Percentiles rank a stretch among this genome's conserved stretches.
These are phyloP conservation scores for Aquanectria penicillioides DNA, from an alignment of 2,329 filamentous ascomycete species.

Conservation along the genomic window DNA sequence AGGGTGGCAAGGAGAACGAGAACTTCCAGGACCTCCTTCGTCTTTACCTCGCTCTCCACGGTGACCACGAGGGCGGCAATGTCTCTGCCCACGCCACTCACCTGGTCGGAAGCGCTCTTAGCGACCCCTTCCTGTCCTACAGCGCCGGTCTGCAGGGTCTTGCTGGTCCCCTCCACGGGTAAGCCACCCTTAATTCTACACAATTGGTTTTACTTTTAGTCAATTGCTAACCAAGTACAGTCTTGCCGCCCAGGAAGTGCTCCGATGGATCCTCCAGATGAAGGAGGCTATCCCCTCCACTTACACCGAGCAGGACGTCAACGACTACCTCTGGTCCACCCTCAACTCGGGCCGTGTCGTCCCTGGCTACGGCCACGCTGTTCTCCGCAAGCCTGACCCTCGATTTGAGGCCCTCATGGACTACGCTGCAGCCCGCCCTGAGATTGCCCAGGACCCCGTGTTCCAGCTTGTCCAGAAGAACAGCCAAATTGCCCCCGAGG, in stretches of 20 bases:
- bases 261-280: slow-evolving; percentile 98
- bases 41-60: slow-evolving; percentile 94
- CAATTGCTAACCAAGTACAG: slow-evolving; percentile 47
- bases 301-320: slow-evolving; percentile 84
- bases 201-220: neutral
- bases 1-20: slow-evolving; percentile 86
- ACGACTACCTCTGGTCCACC: slow-evolving; percentile 90
- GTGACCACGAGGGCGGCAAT: slow-evolving; percentile 98
- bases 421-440: slow-evolving; percentile 85
- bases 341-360: slow-evolving; percentile 95
- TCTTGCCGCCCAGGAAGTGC: slow-evolving; percentile 94
- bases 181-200: slow-evolving; percentile 39
- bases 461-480: slow-evolving; percentile 96
- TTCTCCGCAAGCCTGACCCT: slow-evolving; percentile 95
- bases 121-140: slow-evolving; percentile 95
- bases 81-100: slow-evolving; percentile 96
- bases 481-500: slow-evolving; percentile 87
- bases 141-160: slow-evolving; percentile 95
- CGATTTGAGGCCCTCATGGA: slow-evolving; percentile 97
- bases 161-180: slow-evolving; percentile 79
- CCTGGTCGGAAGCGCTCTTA: slow-evolving; percentile 92
- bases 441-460: slow-evolving; percentile 87
- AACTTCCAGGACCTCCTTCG: slow-evolving; percentile 95
- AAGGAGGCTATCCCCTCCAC: slow-evolving; percentile 82
- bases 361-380: slow-evolving; percentile 94